Percentiles rank a stretch among this genome's conserved stretches.
These are phyloP conservation scores for Candida quercuum DNA, from an alignment of 805 yeast genomes.

Conservation along the genomic window DNA sequence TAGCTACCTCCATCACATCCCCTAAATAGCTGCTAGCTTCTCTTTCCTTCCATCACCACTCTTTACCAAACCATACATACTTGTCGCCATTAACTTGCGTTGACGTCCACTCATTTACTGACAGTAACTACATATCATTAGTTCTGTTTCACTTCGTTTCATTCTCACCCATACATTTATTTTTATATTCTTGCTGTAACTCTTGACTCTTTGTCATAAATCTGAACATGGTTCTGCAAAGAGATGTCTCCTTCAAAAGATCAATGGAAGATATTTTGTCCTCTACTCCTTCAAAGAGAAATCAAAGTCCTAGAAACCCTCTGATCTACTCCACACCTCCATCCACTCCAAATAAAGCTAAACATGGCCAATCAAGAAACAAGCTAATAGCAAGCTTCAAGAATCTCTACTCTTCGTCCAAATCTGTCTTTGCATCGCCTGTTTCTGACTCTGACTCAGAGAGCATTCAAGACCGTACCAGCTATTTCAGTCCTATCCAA, in stretches of 20 bases:
- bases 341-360: conserved; percentile 6
- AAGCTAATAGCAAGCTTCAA: conserved; percentile 20
- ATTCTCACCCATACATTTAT: background rate
- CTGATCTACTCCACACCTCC: conserved; percentile 11
- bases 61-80: no score
- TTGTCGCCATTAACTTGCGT: conserved; percentile 28
- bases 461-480: background rate
- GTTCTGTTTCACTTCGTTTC: background rate
- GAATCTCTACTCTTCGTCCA: conserved; percentile 13
- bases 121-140: conserved; percentile 8
- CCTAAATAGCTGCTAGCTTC: no score
- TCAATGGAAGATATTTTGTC: conserved; percentile 13
- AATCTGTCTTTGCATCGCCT: conserved; percentile 9
- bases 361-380: conserved; percentile 5
- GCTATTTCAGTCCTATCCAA: background rate
- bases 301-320: conserved; percentile 8
- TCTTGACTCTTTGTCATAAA: background rate
- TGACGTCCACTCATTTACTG: conserved; percentile 26
- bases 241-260: conserved; percentile 17
- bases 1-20: no score
- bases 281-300: conserved; percentile 15
- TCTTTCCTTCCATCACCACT: no score
- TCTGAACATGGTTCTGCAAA: conserved; percentile 6
- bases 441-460: conserved; percentile 9
- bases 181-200: background rate